These are phyloP conservation scores for Fusarium goolgardi DNA, from an alignment of 2,329 filamentous ascomycete genomes.

Conservation along the genomic window DNA sequence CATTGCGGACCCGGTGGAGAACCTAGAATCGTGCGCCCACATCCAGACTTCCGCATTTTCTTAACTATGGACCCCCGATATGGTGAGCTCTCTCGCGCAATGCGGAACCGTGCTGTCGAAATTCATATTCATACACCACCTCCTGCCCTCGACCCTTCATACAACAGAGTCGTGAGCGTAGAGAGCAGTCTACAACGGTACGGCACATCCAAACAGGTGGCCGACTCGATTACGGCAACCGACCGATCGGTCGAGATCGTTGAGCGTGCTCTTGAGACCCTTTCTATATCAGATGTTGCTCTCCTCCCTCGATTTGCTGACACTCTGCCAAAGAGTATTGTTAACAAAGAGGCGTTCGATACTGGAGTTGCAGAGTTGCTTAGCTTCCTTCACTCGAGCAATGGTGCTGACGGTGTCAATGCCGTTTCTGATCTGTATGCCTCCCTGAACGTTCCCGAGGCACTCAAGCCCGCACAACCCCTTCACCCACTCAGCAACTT, in stretches of 20 bases:
- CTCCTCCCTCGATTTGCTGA: constrained; percentile 53
- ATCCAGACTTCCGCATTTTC: constrained; percentile 90
- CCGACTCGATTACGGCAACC: constrained; percentile 44
- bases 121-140: constrained; percentile 74
- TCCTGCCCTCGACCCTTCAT: constrained; percentile 49
- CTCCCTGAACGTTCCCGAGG: constrained; percentile 44
- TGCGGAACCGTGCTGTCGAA: constrained; percentile 95
- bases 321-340: constrained; percentile 30
- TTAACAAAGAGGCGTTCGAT: constrained; percentile 10
- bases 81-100: constrained; percentile 93
- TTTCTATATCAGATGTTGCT: constrained; percentile 60
- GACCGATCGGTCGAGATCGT: constrained; percentile 44
- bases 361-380: constrained; percentile 44
- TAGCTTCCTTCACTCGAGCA: constrained; percentile 49
- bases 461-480: constrained; percentile 55
- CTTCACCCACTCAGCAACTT: constrained; percentile 71
- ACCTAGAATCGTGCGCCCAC: constrained; percentile 81
- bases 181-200: constrained; percentile 64
- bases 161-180: constrained; percentile 58
- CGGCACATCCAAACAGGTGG: constrained; percentile 52
- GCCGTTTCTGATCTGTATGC: constrained; percentile 54
- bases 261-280: constrained; percentile 57
- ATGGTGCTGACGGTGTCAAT: constrained; percentile 47
- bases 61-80: constrained; percentile 92
- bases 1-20: constrained; percentile 86